Evolutionary conservation across 1,284 basidiomycete genomes (phyloP), one percentile per base, ranked within the genome.

Genomic region (Mycosarcoma maydis): DNA sequence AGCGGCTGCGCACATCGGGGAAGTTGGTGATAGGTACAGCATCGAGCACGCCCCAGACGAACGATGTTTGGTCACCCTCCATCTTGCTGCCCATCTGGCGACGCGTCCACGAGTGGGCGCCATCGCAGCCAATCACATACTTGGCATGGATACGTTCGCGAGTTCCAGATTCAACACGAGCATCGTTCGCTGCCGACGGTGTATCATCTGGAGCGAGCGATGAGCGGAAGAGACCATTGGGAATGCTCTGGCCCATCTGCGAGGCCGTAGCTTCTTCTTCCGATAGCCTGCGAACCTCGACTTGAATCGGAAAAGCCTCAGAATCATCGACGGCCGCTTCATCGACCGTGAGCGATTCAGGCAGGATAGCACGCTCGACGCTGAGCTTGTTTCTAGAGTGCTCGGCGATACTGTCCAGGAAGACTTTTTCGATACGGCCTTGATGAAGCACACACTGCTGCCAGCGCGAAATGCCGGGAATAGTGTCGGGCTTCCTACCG

Each of bases 1-100:
- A 85, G 60, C 85, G 85, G 68, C 88, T 89, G 27, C 92, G 88
- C 64, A 91, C 88, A 80, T 94, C 91, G 0, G 92, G 91, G 76
- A 70, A 56, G 39, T 41, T 26, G 22, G 50, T 49, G 16, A 53
- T 58, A 22, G 66, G 66, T 0, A 60, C 41, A 2, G 56, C 53
- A 37, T 67, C 69, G 9, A 60, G 66, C 16, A 76, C 72, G 37
- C 80, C 80, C 81, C 80, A 80, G 44, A 83, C 76, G 60, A 82
- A 78, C n/a, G 81, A 79, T 16, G 76, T 76, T n/a, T 76, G 79
- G 33, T 82, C 82, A 13, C 81, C 81, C 19, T 82, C 72, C 78
- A 83, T 80, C 37, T 69, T 60, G 57, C 43, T 53, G 26, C 65
- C 65, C 50, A 69, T 57, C 47, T 55, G 49, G 38, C 56, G 49